Evolutionary conservation across 768 basidiomycete species (phyloP).

Genomic region (Rhizopogon vinicolor): DNA sequence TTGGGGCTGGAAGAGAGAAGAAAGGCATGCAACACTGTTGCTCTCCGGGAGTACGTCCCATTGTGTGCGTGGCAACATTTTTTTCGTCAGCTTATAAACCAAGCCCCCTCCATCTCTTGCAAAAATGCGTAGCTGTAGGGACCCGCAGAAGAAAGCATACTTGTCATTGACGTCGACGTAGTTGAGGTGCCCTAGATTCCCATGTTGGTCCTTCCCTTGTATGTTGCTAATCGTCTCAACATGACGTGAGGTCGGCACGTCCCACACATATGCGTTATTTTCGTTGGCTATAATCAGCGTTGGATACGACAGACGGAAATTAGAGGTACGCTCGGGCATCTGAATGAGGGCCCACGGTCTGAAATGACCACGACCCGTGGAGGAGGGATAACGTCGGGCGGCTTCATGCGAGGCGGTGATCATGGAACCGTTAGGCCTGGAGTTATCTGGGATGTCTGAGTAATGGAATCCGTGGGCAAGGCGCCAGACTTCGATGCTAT

Average conservation of each 20-base stretch:
- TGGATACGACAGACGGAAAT: conserved; percentile 69
- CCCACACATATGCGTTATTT: conserved; percentile 52
- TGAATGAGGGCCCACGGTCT: conserved; percentile 55
- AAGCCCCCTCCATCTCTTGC: conserved; percentile 40
- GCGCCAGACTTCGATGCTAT: conserved; percentile 71
- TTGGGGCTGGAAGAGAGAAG: conserved; percentile 17
- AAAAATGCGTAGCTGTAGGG: conserved; percentile 47
- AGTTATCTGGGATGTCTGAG: conserved; percentile 16
- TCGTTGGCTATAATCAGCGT: conserved; percentile 48
- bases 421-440: conserved; percentile 29
- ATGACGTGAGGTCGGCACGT: conserved; percentile 47
- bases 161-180: conserved; percentile 63
- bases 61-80: conserved; percentile 27
- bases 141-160: conserved; percentile 59
- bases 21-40: conserved; percentile 1
- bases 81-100: conserved; percentile 39
- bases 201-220: conserved; percentile 15
- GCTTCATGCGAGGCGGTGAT: conserved; percentile 17
- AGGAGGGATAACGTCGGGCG: conserved; percentile 8
- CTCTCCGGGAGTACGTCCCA: conserved; percentile 26
- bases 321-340: conserved; percentile 37
- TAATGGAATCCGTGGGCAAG: conserved; percentile 29
- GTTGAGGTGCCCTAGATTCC: conserved; percentile 31
- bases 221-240: conserved; percentile 44
- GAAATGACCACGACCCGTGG: conserved; percentile 43